A percentile compares a stretch with the other conserved stretches of the same genome.
Evolutionary conservation across 495 filamentous ascomycete genomes (phyloP).

Genomic region (Penicillium malachiteum): DNA sequence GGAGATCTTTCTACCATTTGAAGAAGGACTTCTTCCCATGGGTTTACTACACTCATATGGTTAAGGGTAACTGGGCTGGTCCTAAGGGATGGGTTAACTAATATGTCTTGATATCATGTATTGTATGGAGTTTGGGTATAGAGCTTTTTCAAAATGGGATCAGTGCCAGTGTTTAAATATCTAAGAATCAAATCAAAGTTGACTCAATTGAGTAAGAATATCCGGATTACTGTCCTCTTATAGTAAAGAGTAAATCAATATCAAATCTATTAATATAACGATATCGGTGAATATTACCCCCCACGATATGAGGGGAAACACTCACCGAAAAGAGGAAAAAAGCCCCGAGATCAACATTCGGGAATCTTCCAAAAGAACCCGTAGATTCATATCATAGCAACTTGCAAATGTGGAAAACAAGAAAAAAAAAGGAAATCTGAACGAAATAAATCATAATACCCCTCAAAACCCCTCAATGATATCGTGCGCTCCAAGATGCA

Average conservation of each 20-base stretch:
- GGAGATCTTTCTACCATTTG: constrained; percentile 58
- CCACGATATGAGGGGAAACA: constrained; percentile 3
- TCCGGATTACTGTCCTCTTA: no score
- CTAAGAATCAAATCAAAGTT: no score
- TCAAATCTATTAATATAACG: no score
- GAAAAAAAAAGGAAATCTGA: background rate
- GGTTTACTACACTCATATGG: constrained; percentile 59
- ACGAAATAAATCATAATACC: background rate
- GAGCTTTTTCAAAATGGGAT: background rate
- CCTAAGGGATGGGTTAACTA: constrained; percentile 51
- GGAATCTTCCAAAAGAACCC: background rate
- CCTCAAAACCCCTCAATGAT: constrained; percentile 4
- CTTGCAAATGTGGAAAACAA: background rate
- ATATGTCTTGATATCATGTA: constrained; percentile 1
- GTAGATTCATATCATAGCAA: background rate
- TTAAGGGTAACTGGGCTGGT: constrained; percentile 63
- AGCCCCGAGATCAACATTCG: constrained; percentile 3
- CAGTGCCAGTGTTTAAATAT: no score
- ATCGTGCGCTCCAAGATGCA: constrained; percentile 7
- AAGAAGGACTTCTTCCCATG: constrained; percentile 75
- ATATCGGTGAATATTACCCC: background rate
- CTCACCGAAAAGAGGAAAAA: constrained; percentile 19
- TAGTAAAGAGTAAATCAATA: no score
- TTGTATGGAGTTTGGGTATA: background rate
- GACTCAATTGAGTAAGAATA: no score